Conservation (phyloP, 768 basidiomycete genomes). For the Boletus eberwhitei region DNA sequence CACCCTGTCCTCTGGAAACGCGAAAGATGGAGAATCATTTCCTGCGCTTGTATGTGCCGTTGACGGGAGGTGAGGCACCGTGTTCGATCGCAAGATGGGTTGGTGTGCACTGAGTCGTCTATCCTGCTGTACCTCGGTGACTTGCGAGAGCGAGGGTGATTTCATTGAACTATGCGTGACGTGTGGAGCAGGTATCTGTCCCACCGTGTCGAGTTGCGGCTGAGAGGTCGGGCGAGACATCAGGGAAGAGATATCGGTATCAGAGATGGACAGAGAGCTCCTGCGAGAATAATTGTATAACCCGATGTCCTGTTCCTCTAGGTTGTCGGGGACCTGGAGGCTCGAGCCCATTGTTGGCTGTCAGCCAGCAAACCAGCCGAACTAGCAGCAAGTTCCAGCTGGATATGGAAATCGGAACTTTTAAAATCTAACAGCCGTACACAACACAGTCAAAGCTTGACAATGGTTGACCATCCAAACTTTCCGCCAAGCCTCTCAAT, state of each 20-base stretch:
- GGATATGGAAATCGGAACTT: background rate
- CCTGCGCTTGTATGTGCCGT: constrained; percentile 32
- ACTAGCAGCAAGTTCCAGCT: background rate
- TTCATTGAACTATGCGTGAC: constrained; percentile 17
- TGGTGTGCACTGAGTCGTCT: constrained; percentile 15
- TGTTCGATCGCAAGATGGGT: constrained; percentile 42
- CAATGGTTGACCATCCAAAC: constrained; percentile 32
- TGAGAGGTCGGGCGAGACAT: constrained; percentile 20
- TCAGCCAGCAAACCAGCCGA: background rate
- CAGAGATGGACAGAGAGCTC: constrained; percentile 24
- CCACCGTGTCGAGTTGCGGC: constrained; percentile 2
- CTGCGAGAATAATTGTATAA: constrained; percentile 22
- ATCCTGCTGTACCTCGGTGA: constrained; percentile 18
- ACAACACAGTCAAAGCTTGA: constrained; percentile 1
- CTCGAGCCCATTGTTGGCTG: constrained; percentile 7
- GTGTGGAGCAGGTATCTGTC: background rate
- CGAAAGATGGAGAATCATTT: constrained; percentile 40
- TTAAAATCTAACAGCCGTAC: constrained; percentile 9
- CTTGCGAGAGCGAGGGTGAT: constrained; percentile 35
- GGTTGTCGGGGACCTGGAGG: constrained; percentile 8
- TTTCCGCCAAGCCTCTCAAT: constrained; percentile 45
- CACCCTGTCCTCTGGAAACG: constrained; percentile 46
- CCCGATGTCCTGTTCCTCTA: constrained; percentile 32
- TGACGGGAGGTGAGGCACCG: constrained; percentile 41
- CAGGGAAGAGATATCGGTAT: constrained; percentile 21